Conservation (phyloP, 805 yeast species). For the Metschnikowia sp. region DNA sequence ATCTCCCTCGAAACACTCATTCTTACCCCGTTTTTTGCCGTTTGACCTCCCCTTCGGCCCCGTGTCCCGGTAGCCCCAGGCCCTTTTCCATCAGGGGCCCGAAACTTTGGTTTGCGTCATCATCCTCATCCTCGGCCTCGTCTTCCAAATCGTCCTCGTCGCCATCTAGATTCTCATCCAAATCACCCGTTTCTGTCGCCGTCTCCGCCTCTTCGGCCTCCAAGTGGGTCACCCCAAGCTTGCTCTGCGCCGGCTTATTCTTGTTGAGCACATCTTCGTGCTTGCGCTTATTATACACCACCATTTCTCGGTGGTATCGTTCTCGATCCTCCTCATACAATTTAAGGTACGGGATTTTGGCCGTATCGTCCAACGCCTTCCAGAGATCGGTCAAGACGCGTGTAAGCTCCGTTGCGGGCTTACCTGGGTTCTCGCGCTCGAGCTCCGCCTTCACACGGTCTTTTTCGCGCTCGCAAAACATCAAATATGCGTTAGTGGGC, state of each 20-base stretch:
- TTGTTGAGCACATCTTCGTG: slow-evolving; percentile 1
- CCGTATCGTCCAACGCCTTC: slow-evolving; percentile 70
- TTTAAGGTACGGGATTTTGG: slow-evolving; percentile 68
- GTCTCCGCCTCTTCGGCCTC: slow-evolving; percentile 4
- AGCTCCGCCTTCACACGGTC: slow-evolving; percentile 62
- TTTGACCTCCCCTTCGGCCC: neutral
- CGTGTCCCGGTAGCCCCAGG: neutral
- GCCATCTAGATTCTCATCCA: neutral
- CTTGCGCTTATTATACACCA: slow-evolving; percentile 36
- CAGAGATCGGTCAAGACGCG: slow-evolving; percentile 81
- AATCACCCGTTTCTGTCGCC: slow-evolving; percentile 1
- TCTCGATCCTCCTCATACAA: slow-evolving; percentile 74
- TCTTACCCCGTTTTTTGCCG: neutral
- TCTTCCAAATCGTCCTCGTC: slow-evolving; percentile 4
- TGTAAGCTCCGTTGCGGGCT: slow-evolving; percentile 55
- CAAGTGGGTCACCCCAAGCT: neutral
- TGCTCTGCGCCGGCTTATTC: neutral
- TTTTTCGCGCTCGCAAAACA: slow-evolving; percentile 84
- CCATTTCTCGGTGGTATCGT: slow-evolving; percentile 73
- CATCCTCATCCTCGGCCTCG: slow-evolving; percentile 1
- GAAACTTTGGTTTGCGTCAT: neutral
- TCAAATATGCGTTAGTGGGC: slow-evolving; percentile 85
- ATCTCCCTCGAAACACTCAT: neutral
- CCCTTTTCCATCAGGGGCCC: neutral
- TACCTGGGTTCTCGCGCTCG: slow-evolving; percentile 49